These are phyloP conservation scores for Russula compacta DNA, from an alignment of 768 basidiomycete genomes.

Conservation along the genomic window DNA sequence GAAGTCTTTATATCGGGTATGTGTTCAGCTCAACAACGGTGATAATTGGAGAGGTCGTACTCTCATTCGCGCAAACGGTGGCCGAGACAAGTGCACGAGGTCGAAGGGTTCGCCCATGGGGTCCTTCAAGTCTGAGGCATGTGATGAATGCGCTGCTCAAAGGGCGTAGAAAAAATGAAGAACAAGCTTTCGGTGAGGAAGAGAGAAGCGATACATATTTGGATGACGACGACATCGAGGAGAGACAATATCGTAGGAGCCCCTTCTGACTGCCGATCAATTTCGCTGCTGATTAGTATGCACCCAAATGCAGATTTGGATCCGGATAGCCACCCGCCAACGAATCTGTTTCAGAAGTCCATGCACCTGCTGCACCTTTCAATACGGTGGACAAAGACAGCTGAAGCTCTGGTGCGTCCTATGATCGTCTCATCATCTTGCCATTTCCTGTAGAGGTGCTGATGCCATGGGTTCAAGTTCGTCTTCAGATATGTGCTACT, in stretches of 20 bases:
- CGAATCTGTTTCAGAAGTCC: conserved; percentile 34
- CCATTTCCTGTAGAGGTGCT: not conserved
- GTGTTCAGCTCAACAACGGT: conserved; percentile 41
- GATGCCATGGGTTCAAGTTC: conserved; percentile 29
- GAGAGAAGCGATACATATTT: conserved; percentile 23
- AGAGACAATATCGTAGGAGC: conserved; percentile 14
- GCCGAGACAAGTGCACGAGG: conserved; percentile 32
- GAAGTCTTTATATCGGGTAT: conserved; percentile 41
- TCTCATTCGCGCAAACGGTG: conserved; percentile 31
- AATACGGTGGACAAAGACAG: conserved; percentile 34
- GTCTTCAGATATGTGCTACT: conserved; percentile 42
- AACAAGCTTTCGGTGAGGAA: conserved; percentile 26
- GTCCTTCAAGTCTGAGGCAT: conserved; percentile 36
- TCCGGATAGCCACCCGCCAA: conserved; percentile 41
- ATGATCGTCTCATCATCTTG: conserved; percentile 3
- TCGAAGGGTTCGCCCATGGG: conserved; percentile 36
- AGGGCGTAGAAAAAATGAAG: conserved; percentile 20
- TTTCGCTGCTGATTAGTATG: not conserved
- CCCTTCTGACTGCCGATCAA: not conserved
- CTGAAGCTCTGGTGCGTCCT: conserved; percentile 33
- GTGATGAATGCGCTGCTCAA: conserved; percentile 25
- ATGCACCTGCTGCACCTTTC: conserved; percentile 29
- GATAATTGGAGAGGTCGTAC: conserved; percentile 30
- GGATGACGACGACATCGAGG: conserved; percentile 20
- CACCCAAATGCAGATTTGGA: conserved; percentile 27